Conservation (phyloP, 495 filamentous ascomycete genomes). For the Glarea lozoyensis region DNA sequence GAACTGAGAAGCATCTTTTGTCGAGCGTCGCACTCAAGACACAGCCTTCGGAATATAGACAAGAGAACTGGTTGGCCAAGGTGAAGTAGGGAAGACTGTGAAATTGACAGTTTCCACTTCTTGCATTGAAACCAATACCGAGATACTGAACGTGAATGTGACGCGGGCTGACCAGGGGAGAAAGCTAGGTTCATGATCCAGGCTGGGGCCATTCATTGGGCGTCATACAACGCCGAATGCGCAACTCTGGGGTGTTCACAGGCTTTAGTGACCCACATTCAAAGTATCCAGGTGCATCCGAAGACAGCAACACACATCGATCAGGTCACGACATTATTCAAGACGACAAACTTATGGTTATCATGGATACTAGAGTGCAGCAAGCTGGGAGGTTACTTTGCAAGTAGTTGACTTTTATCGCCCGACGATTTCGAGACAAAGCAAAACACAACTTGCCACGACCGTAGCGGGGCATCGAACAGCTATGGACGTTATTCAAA, state of each 20-base stretch:
- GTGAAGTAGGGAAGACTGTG: no score
- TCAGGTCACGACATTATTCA: no score
- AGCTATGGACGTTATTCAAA: conserved; percentile 62
- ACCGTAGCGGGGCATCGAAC: conserved; percentile 2
- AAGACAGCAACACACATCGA: no score
- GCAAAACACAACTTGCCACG: no score
- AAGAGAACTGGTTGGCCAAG: background rate
- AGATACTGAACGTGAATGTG: no score
- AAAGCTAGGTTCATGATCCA: background rate
- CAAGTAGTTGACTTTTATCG: no score
- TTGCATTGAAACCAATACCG: background rate
- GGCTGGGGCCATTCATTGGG: background rate
- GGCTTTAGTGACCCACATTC: background rate
- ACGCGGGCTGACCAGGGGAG: background rate
- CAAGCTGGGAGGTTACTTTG: no score
- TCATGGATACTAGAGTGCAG: no score
- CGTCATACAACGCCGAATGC: background rate
- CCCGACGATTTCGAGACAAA: no score
- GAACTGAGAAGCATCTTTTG: background rate
- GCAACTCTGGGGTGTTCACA: background rate
- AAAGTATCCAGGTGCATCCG: no score
- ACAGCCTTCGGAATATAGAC: background rate
- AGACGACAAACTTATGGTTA: no score
- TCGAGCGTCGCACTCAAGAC: background rate
- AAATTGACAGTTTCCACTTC: no score